A percentile compares a stretch with the other conserved stretches of the same genome.
Conservation (phyloP, 2,329 filamentous ascomycete genomes). For the Colletotrichum sansevieriae region DNA sequence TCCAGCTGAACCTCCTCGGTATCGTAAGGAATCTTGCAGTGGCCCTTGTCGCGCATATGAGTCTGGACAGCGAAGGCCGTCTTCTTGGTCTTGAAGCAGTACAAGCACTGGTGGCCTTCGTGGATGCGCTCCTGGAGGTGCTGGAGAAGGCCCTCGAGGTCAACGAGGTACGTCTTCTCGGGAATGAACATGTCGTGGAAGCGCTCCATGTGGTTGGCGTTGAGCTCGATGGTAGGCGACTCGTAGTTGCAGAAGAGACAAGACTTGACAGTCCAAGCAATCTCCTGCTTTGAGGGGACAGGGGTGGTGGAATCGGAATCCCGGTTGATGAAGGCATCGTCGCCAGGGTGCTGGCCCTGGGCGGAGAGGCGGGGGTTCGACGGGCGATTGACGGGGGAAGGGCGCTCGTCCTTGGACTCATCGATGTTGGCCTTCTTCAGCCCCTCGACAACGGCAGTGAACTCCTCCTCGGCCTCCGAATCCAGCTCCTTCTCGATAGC, state of each 20-base stretch:
- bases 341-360: slow-evolving; percentile 56
- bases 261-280: slow-evolving; percentile 60
- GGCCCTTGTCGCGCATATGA: slow-evolving; percentile 96
- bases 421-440: slow-evolving; percentile 81
- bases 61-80: slow-evolving; percentile 87
- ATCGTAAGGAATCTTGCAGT: slow-evolving; percentile 96
- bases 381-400: slow-evolving; percentile 67
- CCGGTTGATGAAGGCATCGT: slow-evolving; percentile 53
- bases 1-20: slow-evolving; percentile 92
- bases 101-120: slow-evolving; percentile 86
- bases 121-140: slow-evolving; percentile 85
- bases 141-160: slow-evolving; percentile 84
- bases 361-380: slow-evolving; percentile 63
- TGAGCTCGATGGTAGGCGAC: slow-evolving; percentile 81
- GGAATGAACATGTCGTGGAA: slow-evolving; percentile 97
- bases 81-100: slow-evolving; percentile 85
- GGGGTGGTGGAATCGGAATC: slow-evolving; percentile 60
- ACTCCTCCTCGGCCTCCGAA: slow-evolving; percentile 79
- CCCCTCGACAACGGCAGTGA: slow-evolving; percentile 81
- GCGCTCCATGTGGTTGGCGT: slow-evolving; percentile 89
- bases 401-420: slow-evolving; percentile 54
- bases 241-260: slow-evolving; percentile 96
- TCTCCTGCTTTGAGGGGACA: slow-evolving; percentile 51
- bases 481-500: slow-evolving; percentile 66
- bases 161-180: slow-evolving; percentile 84